A percentile compares a stretch with the other conserved stretches of the same genome.
These are phyloP conservation scores for Tuber indicum DNA, from an alignment of 495 filamentous ascomycete genomes.

Conservation along the genomic window DNA sequence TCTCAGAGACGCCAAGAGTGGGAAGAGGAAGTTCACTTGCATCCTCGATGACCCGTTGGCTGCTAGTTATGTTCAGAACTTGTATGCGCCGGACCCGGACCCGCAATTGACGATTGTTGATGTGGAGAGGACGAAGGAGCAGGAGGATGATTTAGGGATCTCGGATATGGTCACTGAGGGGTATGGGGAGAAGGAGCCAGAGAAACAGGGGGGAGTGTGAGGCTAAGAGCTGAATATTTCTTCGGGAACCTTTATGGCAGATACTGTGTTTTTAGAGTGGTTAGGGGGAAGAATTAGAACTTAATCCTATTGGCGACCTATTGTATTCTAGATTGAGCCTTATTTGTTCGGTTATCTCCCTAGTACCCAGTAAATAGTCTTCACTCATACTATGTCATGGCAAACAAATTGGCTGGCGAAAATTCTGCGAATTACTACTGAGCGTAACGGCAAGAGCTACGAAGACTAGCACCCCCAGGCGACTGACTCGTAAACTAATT, in stretches of 20 bases:
- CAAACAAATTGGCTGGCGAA: background rate
- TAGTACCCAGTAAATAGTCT: background rate
- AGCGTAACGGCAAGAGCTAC: background rate
- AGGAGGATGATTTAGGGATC: conserved; percentile 85
- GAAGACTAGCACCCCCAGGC: background rate
- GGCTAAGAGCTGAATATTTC: background rate
- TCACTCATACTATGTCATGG: background rate
- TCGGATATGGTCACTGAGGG: conserved; percentile 86
- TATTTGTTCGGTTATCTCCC: background rate
- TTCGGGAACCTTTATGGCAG: background rate
- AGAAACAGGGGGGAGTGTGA: conserved; percentile 13
- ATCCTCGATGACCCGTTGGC: conserved; percentile 82
- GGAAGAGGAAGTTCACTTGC: conserved; percentile 76
- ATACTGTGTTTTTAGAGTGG: background rate
- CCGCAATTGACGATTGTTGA: conserved; percentile 74
- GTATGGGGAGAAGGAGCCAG: conserved; percentile 58
- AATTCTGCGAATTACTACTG: background rate
- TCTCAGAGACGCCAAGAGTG: conserved; percentile 70
- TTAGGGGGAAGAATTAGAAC: background rate
- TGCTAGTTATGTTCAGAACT: conserved; percentile 85
- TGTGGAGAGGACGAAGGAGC: conserved; percentile 78
- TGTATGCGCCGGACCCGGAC: conserved; percentile 64
- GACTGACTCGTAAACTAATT: background rate
- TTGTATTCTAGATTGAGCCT: background rate
- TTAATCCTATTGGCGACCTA: background rate